phyloP scores from a whole-genome alignment of 495 filamentous ascomycete species.

The Aspergillus sparsus region DNA sequence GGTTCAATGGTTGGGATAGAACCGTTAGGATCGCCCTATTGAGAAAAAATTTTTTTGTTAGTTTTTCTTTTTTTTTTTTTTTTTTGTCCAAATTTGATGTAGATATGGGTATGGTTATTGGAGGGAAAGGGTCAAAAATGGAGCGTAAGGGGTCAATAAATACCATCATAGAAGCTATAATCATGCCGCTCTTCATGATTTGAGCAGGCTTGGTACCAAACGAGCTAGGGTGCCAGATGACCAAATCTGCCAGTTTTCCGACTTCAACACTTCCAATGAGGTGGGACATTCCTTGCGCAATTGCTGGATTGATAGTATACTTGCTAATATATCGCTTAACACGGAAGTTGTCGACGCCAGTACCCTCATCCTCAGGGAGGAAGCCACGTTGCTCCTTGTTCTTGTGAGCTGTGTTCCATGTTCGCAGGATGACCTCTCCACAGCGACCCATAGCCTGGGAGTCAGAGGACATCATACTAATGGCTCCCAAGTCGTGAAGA shows the following conservation, averaged over 20 bases:
- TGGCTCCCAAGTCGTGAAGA: constrained; percentile 91
- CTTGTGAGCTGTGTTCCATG: constrained; percentile 98
- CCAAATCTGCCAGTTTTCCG: constrained; percentile 89
- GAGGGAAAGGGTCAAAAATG: constrained; percentile 3
- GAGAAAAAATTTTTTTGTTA: constrained; percentile 6
- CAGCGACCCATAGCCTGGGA: constrained; percentile 98
- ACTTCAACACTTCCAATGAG: constrained; percentile 84
- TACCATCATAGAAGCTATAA: constrained; percentile 84
- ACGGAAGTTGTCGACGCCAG: constrained; percentile 86
- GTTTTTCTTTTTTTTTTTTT: not conserved
- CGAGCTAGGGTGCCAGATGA: constrained; percentile 81
- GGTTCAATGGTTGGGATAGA: constrained; percentile 92
- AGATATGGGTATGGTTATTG: not conserved
- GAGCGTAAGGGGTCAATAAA: constrained; percentile 15
- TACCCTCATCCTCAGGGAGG: constrained; percentile 75
- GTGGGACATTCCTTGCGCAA: constrained; percentile 92
- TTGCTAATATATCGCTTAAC: constrained; percentile 95
- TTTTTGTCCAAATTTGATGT: not conserved
- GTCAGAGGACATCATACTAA: constrained; percentile 97
- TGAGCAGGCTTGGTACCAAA: constrained; percentile 87
- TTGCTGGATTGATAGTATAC: constrained; percentile 95
- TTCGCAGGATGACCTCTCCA: constrained; percentile 91
- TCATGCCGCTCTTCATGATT: constrained; percentile 90
- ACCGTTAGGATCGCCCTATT: constrained; percentile 86
- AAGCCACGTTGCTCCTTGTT: constrained; percentile 86